A percentile compares a stretch with the other conserved stretches of the same genome.
Evolutionary conservation across 768 basidiomycete genomes (phyloP).

Genomic region (Paxillus ammoniavirescens): DNA sequence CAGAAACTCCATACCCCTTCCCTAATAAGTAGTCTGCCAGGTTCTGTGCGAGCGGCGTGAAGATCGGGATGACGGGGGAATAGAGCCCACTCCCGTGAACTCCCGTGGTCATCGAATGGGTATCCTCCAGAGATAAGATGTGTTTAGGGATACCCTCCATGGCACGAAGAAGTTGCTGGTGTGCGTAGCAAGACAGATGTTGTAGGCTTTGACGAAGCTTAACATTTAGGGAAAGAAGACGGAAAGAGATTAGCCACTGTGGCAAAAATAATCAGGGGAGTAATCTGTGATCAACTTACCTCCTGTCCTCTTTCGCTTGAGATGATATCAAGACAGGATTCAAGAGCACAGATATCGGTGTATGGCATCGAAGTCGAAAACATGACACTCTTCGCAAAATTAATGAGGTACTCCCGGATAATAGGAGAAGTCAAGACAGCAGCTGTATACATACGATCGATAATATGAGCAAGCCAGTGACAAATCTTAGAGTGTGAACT

Average conservation of each 20-base stretch:
- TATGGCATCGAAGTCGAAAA: constrained; percentile 24
- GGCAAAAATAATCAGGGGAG: too few relatives aligned
- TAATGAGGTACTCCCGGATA: constrained; percentile 19
- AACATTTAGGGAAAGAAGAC: too few relatives aligned
- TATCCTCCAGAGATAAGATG: constrained; percentile 2
- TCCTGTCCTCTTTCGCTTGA: constrained; percentile 7
- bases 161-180: constrained; percentile 1
- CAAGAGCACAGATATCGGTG: constrained; percentile 21
- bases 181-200: constrained; percentile 13
- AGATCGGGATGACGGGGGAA: constrained; percentile 22
- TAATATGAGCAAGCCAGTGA: too few relatives aligned
- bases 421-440: constrained; percentile 17
- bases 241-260: background rate
- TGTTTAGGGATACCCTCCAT: constrained; percentile 5
- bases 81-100: constrained; percentile 1
- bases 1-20: constrained; percentile 13
- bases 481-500: too few relatives aligned
- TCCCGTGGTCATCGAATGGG: background rate
- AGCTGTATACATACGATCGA: constrained; percentile 3
- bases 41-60: constrained; percentile 5
- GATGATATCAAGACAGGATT: constrained; percentile 41
- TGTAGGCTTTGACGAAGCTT: constrained; percentile 10
- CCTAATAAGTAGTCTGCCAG: constrained; percentile 12
- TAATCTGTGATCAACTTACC: too few relatives aligned
- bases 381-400: constrained; percentile 17